Percentiles rank a stretch among this genome's conserved stretches.
These are phyloP conservation scores for Termitomyces sp. DNA, from an alignment of 768 basidiomycete genomes.

Conservation along the genomic window DNA sequence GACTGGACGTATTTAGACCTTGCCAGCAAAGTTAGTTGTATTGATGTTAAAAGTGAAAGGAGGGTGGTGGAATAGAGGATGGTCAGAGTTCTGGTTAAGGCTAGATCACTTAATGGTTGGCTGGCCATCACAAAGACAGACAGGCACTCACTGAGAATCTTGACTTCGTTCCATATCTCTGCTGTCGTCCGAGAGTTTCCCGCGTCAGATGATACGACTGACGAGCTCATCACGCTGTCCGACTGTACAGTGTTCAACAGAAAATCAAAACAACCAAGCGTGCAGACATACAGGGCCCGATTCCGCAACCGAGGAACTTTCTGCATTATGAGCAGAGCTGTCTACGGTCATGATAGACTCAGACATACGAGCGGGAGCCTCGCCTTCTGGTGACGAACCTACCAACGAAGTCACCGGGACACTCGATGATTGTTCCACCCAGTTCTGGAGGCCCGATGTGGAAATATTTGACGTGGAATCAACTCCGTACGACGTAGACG, in stretches of 20 bases:
- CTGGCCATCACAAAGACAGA: neutral
- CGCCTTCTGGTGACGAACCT: conserved; percentile 10
- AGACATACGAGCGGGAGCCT: conserved; percentile 22
- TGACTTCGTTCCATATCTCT: conserved; percentile 91
- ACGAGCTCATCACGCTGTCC: conserved; percentile 27
- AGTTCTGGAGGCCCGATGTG: conserved; percentile 31
- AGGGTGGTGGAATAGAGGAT: conserved; percentile 83
- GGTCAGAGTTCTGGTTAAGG: conserved; percentile 83
- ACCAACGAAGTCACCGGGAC: conserved; percentile 12
- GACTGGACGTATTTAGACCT: conserved; percentile 74
- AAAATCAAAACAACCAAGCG: neutral
- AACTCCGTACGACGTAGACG: conserved; percentile 16
- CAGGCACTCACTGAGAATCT: conserved; percentile 65
- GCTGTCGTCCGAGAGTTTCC: conserved; percentile 52
- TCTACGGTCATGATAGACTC: conserved; percentile 28
- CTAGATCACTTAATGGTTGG: conserved; percentile 29
- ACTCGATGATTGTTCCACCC: conserved; percentile 23
- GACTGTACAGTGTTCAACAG: conserved; percentile 17
- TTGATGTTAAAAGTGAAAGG: conserved; percentile 77
- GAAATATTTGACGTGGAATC: conserved; percentile 6
- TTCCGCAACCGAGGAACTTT: conserved; percentile 16
- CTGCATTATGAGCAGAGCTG: conserved; percentile 26
- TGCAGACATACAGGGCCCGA: conserved; percentile 9
- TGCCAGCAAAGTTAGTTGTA: conserved; percentile 84
- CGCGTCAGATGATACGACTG: conserved; percentile 23